phyloP scores from a whole-genome alignment of 2,329 filamentous ascomycete genomes.

The Penicillium rolfsii region DNA sequence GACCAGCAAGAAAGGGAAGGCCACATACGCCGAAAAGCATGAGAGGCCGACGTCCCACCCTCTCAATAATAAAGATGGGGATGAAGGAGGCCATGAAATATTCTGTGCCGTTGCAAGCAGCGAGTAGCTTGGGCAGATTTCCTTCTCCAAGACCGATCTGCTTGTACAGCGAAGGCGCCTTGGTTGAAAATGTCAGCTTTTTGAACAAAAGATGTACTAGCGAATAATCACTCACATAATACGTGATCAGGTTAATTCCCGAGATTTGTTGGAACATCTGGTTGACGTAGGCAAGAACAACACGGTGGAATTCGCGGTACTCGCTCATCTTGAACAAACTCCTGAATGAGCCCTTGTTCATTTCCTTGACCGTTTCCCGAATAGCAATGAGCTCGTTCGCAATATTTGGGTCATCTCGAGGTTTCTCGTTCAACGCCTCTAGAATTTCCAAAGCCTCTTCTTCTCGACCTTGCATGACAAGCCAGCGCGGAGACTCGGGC shows the following conservation, averaged over 20 bases:
- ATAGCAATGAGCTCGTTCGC: conserved; percentile 51
- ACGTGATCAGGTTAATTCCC: conserved; percentile 46
- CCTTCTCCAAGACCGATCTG: conserved; percentile 26
- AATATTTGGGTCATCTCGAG: conserved; percentile 47
- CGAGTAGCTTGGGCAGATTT: conserved; percentile 40
- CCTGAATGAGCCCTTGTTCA: conserved; percentile 51
- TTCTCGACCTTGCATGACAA: conserved; percentile 58
- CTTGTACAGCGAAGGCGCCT: conserved; percentile 26
- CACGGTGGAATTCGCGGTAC: conserved; percentile 58
- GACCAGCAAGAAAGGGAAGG: background rate
- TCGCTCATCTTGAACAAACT: conserved; percentile 61
- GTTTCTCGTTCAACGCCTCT: conserved; percentile 49
- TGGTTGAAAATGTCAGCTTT: conserved; percentile 7
- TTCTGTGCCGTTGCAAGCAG: conserved; percentile 55
- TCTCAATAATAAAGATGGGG: conserved; percentile 53
- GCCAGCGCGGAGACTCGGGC: conserved; percentile 60
- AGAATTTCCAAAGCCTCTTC: conserved; percentile 54
- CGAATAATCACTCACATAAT: conserved; percentile 33
- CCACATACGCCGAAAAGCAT: conserved; percentile 65
- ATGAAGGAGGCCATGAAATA: conserved; percentile 54
- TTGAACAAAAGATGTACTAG: no score
- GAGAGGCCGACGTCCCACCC: conserved; percentile 62
- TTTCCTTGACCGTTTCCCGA: conserved; percentile 54
- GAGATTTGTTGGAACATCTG: conserved; percentile 55
- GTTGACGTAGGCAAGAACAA: conserved; percentile 57